Conservation (phyloP, 192 early-diverging fungal species). For the Entomortierella parvispora region DNA sequence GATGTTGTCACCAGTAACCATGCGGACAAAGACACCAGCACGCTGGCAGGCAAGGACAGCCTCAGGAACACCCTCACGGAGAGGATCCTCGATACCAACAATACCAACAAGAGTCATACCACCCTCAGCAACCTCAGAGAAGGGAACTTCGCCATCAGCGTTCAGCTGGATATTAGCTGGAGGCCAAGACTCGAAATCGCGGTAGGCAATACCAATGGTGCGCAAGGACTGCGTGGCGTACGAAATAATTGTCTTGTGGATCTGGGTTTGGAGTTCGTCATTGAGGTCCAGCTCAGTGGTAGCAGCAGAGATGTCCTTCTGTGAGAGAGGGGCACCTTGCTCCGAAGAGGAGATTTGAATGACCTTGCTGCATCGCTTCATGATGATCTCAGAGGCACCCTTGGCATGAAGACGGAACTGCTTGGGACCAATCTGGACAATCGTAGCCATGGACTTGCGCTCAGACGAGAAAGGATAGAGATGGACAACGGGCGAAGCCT, state of each 20-base stretch:
- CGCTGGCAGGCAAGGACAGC: conserved; percentile 87
- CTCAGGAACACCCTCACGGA: conserved; percentile 92
- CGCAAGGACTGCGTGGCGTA: conserved; percentile 86
- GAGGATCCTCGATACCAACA: conserved; percentile 96
- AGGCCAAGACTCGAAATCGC: conserved; percentile 78
- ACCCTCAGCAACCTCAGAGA: conserved; percentile 57
- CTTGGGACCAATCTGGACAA: conserved; percentile 61
- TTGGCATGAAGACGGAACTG: conserved; percentile 87
- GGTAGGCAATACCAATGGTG: conserved; percentile 89
- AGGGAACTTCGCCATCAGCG: conserved; percentile 64
- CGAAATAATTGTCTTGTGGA: conserved; percentile 65
- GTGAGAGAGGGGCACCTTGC: conserved; percentile 15
- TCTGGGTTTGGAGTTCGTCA: conserved; percentile 38
- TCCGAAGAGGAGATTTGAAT: conserved; percentile 51
- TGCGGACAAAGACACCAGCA: conserved; percentile 95
- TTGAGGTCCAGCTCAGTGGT: conserved; percentile 49
- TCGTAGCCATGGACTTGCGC: conserved; percentile 91
- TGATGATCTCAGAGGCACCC: conserved; percentile 90
- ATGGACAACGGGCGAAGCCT: conserved; percentile 67
- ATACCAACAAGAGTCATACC: conserved; percentile 83
- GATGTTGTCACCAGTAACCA: conserved; percentile 98
- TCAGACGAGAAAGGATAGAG: conserved; percentile 91
- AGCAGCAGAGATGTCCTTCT: conserved; percentile 38
- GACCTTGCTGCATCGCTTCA: conserved; percentile 71
- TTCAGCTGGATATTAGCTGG: conserved; percentile 45